phyloP scores from a whole-genome alignment of 306 rosid species.

The Neltuma alba region DNA sequence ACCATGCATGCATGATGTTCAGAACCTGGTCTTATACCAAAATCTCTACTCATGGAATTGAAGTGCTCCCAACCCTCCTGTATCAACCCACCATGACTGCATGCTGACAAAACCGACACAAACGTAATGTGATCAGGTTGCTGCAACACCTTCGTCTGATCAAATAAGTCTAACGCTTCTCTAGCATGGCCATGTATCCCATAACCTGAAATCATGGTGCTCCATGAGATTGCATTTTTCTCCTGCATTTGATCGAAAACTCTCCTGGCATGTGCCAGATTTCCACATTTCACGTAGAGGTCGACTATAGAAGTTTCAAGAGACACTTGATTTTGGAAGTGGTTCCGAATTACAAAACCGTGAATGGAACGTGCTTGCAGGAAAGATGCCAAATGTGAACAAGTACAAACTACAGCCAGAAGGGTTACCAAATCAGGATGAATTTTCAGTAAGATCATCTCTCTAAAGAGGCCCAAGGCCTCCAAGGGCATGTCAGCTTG shows the following conservation, averaged over 20 bases:
- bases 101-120: conserved; percentile 48
- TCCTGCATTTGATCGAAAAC: conserved; percentile 43
- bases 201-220: conserved; percentile 52
- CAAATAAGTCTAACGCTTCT: conserved; percentile 45
- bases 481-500: conserved; percentile 38
- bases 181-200: conserved; percentile 49
- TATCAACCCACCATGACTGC: conserved; percentile 52
- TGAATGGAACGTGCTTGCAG: conserved; percentile 46
- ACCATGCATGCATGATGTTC: conserved; percentile 55
- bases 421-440: conserved; percentile 44
- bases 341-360: conserved; percentile 33
- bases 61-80: conserved; percentile 49
- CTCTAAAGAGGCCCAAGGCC: conserved; percentile 42
- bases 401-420: conserved; percentile 41
- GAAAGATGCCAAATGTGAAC: conserved; percentile 47
- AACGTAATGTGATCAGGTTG: conserved; percentile 46
- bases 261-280: conserved; percentile 42
- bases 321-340: conserved; percentile 19
- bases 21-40: conserved; percentile 36
- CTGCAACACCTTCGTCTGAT: conserved; percentile 41
- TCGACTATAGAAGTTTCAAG: conserved; percentile 45
- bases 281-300: conserved; percentile 54
- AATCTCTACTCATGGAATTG: conserved; percentile 50
- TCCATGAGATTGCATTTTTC: conserved; percentile 51
- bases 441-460: conserved; percentile 29